A percentile compares a stretch with the other conserved stretches of the same genome.
phyloP scores from a whole-genome alignment of 2,329 filamentous ascomycete species.

The Colletotrichum sidae region DNA sequence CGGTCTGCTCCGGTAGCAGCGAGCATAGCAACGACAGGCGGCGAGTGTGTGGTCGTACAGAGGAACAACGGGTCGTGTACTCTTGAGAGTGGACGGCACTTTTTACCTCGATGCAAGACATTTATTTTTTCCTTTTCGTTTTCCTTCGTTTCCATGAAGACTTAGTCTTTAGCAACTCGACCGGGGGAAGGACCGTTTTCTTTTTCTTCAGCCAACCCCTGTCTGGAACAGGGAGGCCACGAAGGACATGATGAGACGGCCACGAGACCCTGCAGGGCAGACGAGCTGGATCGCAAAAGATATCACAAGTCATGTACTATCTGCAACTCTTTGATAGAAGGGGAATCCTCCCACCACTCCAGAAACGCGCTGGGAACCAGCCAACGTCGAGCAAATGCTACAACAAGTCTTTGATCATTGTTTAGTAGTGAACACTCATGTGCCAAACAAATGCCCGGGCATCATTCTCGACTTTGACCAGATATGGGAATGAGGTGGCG shows the following conservation, averaged over 20 bases:
- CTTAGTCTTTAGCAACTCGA: conserved; percentile 23
- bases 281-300: conserved; percentile 25
- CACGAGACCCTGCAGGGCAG: conserved; percentile 27
- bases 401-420: too few species aligned
- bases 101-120: conserved; percentile 17
- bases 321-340: not conserved
- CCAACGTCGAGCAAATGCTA: too few species aligned
- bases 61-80: too few species aligned
- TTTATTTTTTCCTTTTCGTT: not conserved
- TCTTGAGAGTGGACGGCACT: not conserved
- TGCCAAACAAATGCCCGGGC: too few species aligned
- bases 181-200: conserved; percentile 11
- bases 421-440: too few species aligned
- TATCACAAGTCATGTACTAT: conserved; percentile 2
- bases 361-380: too few species aligned
- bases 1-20: conserved; percentile 22
- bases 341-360: too few species aligned
- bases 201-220: conserved; percentile 3
- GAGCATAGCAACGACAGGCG: conserved; percentile 17
- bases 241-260: conserved; percentile 14
- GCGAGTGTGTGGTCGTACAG: not conserved
- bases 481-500: not conserved
- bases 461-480: too few species aligned
- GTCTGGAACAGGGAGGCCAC: conserved; percentile 24
- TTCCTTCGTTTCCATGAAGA: conserved; percentile 5